Base-by-base conservation (phyloP, 2,329 filamentous ascomycete species). In the Aureobasidium sp. region DNA sequence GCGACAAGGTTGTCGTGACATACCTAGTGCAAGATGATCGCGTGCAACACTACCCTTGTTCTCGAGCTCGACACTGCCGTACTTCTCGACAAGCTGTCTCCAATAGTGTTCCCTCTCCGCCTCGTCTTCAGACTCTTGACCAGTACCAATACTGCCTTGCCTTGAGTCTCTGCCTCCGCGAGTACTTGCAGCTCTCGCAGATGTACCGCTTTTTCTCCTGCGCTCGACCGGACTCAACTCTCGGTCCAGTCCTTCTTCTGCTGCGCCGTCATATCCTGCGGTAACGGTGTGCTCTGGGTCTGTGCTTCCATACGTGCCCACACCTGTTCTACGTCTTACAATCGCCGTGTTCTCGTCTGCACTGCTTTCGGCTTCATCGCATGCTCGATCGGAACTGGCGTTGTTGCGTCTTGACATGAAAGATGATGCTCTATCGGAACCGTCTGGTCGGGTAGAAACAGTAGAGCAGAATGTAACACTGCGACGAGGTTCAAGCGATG, bases 1-100 rank as follows among this genome's bases (percentile, higher is more conserved):
- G n/a, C 1, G 1, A 17, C 8, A 10, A 13, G 5, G 29, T 17
- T 13, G 26, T 27, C 27, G 8, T 34, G 29, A 64, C 76, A 51
- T 75, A 92, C 89, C 89, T 53, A 94, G 76, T 26, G 90, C 90
- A 61, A 94, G 77, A 76, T 94, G 90, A 74, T 94, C 90, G 69
- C 90, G 80, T 12, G 90, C 90, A 43, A 93, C 89, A 71, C 87
- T 90, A 43, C 90, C 90, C 74, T 91, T 93, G 71, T 94, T 94
- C 74, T 94, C 90, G 64, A 94, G 75, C 77, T 93, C 89, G 57
- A 94, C 81, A 64, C 79, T 82, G 20, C 84, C 84, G 67, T 84
- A 87, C 67, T 83, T 84, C 46, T 86, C 83, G 43, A 79, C 73
- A 43, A 83, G 72, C 36, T 71, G 70, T 67, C 77, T 76, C 80